Percentiles rank a stretch among this genome's conserved stretches.
These are phyloP conservation scores for Mycena pura DNA, from an alignment of 768 basidiomycete genomes.

Conservation along the genomic window DNA sequence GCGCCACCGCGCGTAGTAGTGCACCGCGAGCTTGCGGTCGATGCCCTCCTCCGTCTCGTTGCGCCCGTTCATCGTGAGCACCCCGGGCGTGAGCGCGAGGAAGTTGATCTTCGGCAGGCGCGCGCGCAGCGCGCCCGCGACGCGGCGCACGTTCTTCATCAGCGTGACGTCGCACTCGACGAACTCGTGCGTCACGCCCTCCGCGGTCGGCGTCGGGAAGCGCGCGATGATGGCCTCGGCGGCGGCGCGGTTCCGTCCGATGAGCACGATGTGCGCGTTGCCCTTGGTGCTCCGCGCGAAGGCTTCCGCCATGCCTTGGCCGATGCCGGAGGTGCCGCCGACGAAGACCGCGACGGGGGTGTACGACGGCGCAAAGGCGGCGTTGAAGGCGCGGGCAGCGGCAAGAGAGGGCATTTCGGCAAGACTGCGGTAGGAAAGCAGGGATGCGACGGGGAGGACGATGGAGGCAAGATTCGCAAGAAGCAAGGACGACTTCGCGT, in stretches of 20 bases:
- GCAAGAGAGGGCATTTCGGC: constrained; percentile 37
- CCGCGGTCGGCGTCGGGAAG: constrained; percentile 42
- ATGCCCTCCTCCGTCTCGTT: constrained; percentile 54
- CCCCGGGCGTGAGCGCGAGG: constrained; percentile 54
- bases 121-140: constrained; percentile 35
- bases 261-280: constrained; percentile 57
- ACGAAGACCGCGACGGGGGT: constrained; percentile 46
- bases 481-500: not conserved
- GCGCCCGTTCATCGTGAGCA: constrained; percentile 44
- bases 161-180: constrained; percentile 56
- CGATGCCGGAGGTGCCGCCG: constrained; percentile 57
- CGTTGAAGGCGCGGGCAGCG: constrained; percentile 40
- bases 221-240: constrained; percentile 52
- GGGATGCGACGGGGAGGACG: constrained; percentile 1
- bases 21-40: constrained; percentile 49
- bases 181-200: constrained; percentile 47
- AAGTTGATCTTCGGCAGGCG: constrained; percentile 57
- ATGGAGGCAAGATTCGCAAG: constrained; percentile 1
- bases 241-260: constrained; percentile 56
- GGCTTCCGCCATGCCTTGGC: constrained; percentile 51
- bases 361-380: constrained; percentile 32
- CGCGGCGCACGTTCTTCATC: constrained; percentile 55
- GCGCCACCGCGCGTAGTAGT: constrained; percentile 60
- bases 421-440: constrained; percentile 11
- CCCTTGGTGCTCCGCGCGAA: constrained; percentile 56